A percentile compares a stretch with the other conserved stretches of the same genome.
These are phyloP conservation scores for Zalaria obscura DNA, from an alignment of 2,329 filamentous ascomycete genomes.

Conservation along the genomic window DNA sequence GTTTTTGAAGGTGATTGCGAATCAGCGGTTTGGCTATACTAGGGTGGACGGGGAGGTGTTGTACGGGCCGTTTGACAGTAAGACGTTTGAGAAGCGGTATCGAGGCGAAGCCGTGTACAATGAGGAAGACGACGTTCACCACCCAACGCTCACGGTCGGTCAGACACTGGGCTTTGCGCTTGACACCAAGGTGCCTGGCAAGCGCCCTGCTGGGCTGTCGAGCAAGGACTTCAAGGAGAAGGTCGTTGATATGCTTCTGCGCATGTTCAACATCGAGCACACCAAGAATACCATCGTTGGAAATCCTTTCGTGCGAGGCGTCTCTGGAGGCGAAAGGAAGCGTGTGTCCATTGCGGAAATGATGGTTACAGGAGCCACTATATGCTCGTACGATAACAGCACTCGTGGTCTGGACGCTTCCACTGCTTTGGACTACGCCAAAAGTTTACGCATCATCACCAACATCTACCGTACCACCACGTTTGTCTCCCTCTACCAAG, in stretches of 20 bases:
- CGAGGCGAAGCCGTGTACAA: constrained; percentile 77
- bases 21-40: constrained; percentile 45
- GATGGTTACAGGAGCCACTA: constrained; percentile 27
- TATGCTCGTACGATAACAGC: constrained; percentile 30
- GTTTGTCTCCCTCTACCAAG: constrained; percentile 77
- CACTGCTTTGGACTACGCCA: constrained; percentile 34
- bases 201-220: constrained; percentile 59
- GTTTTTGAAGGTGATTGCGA: constrained; percentile 39
- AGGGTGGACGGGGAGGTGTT: constrained; percentile 54
- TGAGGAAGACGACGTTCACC: constrained; percentile 74
- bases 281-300: constrained; percentile 76
- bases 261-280: constrained; percentile 91
- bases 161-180: constrained; percentile 78
- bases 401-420: constrained; percentile 34
- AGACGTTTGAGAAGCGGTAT: constrained; percentile 57
- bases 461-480: constrained; percentile 74
- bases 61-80: constrained; percentile 59
- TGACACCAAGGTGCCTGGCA: constrained; percentile 71
- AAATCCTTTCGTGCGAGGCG: constrained; percentile 64
- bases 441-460: constrained; percentile 45
- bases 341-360: constrained; percentile 34
- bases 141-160: constrained; percentile 72
- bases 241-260: constrained; percentile 59
- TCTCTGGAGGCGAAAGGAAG: constrained; percentile 39
- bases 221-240: constrained; percentile 63